These are phyloP conservation scores for Salvia splendens DNA, from an alignment of 257 asterid species.

Conservation along the genomic window DNA sequence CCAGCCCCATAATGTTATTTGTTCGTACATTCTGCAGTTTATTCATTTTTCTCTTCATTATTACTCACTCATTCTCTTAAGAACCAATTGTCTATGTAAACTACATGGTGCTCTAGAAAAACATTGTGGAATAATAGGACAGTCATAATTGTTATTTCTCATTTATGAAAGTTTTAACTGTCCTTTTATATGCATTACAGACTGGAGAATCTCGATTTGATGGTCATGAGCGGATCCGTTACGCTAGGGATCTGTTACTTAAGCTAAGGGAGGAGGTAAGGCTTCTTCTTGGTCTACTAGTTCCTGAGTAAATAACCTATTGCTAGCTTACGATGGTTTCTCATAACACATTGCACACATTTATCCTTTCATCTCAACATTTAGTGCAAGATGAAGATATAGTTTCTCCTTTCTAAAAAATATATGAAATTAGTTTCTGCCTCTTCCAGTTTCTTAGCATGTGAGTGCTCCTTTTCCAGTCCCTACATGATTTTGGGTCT, in stretches of 20 bases:
- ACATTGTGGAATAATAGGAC: not conserved
- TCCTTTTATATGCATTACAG: conserved; percentile 40
- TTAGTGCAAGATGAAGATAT: not conserved
- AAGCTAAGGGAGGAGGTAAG: conserved; percentile 77
- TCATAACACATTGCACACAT: not conserved
- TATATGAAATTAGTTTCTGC: not conserved
- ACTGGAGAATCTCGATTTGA: conserved; percentile 80
- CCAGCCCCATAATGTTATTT: not conserved
- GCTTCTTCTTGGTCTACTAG: conserved; percentile 14
- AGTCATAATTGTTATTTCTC: not conserved
- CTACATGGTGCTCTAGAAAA: not conserved
- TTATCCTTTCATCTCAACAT: not conserved
- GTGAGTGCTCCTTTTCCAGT: not conserved
- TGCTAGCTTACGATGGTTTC: not conserved
- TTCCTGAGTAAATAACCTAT: not conserved
- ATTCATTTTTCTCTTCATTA: not conserved
- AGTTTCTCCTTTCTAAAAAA: not conserved
- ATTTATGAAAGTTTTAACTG: conserved; percentile 2
- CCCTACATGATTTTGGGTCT: not conserved
- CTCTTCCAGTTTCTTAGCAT: not conserved
- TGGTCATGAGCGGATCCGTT: conserved; percentile 65
- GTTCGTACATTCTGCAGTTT: not conserved
- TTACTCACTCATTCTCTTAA: not conserved
- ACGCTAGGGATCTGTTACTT: conserved; percentile 71
- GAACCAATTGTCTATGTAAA: not conserved